Conservation (phyloP, 345 rosid genomes). For the Eucalyptus fibrosa region DNA sequence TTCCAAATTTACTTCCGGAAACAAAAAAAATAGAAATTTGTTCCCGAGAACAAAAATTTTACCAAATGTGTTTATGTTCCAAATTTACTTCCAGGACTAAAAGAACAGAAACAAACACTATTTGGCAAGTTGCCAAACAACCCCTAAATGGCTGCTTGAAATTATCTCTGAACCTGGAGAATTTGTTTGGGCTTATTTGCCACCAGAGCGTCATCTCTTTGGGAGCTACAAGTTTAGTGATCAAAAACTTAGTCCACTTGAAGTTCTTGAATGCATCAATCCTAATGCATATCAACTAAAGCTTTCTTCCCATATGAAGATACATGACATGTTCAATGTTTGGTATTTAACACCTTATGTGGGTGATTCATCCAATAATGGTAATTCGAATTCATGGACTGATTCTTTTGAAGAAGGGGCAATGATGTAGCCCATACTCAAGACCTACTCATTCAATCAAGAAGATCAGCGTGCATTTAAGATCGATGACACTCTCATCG, state of each 20-base stretch:
- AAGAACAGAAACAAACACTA: too few relatives aligned
- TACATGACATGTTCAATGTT: background rate
- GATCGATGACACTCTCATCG: background rate
- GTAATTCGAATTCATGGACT: background rate
- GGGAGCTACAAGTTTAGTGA: background rate
- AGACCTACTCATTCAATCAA: background rate
- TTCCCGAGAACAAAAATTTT: too few relatives aligned
- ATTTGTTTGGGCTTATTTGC: too few relatives aligned
- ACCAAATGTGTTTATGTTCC: too few relatives aligned
- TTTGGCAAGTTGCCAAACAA: too few relatives aligned
- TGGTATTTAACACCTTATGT: too few relatives aligned
- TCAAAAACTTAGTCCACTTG: background rate
- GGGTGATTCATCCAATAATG: background rate
- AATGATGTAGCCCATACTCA: background rate
- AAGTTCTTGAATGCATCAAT: background rate
- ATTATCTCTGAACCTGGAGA: too few relatives aligned
- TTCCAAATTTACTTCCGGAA: too few relatives aligned
- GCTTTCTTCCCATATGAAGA: background rate
- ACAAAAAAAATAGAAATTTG: too few relatives aligned
- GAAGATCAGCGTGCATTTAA: background rate
- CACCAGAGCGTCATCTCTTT: rapidly evolving
- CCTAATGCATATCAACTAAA: background rate
- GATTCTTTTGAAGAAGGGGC: background rate
- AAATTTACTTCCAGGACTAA: too few relatives aligned
- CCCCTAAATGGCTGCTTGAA: too few relatives aligned